Evolutionary conservation across 768 basidiomycete species (phyloP).

Genomic region (Megacollybia marginata): DNA sequence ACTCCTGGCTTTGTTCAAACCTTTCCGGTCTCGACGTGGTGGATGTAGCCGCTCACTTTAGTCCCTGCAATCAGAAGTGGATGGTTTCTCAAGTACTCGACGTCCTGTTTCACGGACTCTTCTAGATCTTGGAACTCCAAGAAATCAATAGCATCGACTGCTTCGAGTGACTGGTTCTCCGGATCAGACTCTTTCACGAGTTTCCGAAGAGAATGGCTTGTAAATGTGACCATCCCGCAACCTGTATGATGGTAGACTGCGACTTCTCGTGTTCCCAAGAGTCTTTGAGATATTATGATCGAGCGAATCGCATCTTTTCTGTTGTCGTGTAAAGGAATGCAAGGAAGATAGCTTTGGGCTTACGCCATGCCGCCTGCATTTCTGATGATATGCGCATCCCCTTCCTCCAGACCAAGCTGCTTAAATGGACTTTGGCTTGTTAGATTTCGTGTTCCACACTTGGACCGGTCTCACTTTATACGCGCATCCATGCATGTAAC

Average conservation of each 20-base stretch:
- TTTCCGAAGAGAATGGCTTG: conserved; percentile 36
- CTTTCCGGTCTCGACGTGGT: neutral
- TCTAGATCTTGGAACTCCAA: conserved; percentile 46
- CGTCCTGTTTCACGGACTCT: conserved; percentile 48
- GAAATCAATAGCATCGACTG: conserved; percentile 44
- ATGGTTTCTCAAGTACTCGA: conserved; percentile 47
- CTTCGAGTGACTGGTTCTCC: conserved; percentile 15
- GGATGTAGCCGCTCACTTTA: neutral
- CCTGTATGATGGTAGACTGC: conserved; percentile 65
- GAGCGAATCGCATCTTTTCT: conserved; percentile 49
- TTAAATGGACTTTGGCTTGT: conserved; percentile 37
- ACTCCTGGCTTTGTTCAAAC: neutral
- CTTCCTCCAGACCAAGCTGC: conserved; percentile 54
- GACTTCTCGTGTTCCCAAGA: conserved; percentile 63
- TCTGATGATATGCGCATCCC: conserved; percentile 66
- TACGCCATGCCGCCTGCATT: conserved; percentile 68
- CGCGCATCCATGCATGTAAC: conserved; percentile 75
- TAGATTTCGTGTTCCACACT: conserved; percentile 2
- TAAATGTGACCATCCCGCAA: conserved; percentile 69
- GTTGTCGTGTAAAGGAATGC: too few relatives aligned
- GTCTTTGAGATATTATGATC: conserved; percentile 65
- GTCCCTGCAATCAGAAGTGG: conserved; percentile 32
- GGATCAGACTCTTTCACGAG: conserved; percentile 42
- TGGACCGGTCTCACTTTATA: conserved; percentile 42
- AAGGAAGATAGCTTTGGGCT: conserved; percentile 13